phyloP scores from a whole-genome alignment of 139 green algal genomes.

The Volvox reticuliferus region DNA sequence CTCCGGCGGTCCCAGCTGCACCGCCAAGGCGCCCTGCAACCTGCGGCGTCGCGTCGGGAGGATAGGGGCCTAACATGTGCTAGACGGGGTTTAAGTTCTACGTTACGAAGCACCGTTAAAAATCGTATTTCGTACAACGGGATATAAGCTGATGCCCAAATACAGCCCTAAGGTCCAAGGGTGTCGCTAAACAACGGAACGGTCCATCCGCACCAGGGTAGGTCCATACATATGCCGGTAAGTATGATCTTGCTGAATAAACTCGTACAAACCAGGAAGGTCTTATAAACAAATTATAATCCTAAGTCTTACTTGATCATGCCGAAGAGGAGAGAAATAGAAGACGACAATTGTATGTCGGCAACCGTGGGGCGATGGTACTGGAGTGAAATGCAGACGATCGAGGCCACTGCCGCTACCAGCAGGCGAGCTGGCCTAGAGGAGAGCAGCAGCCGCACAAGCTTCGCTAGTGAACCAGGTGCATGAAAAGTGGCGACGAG shows the following conservation, averaged over 20 bases:
- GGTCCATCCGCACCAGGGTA: not conserved
- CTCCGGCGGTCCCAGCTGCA: not conserved
- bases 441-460: not conserved
- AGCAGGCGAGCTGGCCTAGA: not conserved
- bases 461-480: not conserved
- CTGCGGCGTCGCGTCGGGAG: not conserved
- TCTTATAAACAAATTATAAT: no score
- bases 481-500: not conserved
- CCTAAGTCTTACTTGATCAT: slow-evolving; percentile 9
- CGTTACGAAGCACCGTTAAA: not conserved
- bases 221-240: not conserved
- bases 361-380: not conserved
- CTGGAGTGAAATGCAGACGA: slow-evolving; percentile 9
- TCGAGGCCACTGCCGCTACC: not conserved
- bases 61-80: not conserved
- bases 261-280: not conserved
- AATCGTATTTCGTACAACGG: not conserved
- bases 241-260: not conserved
- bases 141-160: not conserved
- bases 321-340: slow-evolving; percentile 12
- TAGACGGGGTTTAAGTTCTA: not conserved
- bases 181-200: not conserved
- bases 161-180: no score
- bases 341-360: not conserved
- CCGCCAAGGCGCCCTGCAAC: not conserved